Percentiles rank a stretch among this genome's conserved stretches.
phyloP scores from a whole-genome alignment of 176 grass and related monocot genomes.

The Thinopyrum elongatum region DNA sequence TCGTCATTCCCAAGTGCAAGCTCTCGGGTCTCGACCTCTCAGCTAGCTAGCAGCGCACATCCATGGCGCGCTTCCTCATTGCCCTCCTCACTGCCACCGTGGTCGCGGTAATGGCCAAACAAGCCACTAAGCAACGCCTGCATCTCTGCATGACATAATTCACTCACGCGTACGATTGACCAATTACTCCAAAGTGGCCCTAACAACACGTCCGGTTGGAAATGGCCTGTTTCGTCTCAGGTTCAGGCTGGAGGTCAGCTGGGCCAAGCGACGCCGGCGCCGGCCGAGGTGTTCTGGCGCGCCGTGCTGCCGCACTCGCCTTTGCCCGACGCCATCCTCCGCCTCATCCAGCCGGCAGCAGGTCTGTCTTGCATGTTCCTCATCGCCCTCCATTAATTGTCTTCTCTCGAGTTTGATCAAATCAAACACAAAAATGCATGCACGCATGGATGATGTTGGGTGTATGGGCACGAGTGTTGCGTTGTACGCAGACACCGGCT shows the following conservation, averaged over 20 bases:
- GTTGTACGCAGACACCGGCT: not conserved
- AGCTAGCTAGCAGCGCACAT: not conserved
- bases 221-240: not conserved
- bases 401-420: not conserved
- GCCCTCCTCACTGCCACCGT: constrained; percentile 8
- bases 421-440: not conserved
- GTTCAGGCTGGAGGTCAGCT: constrained; percentile 25
- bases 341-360: constrained; percentile 9
- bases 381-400: not conserved
- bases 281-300: constrained; percentile 39
- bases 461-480: too few species aligned
- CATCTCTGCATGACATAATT: not conserved
- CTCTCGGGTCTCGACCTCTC: not conserved
- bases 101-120: not conserved
- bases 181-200: too few species aligned
- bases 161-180: not conserved
- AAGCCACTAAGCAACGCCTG: not conserved
- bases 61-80: constrained; percentile 34
- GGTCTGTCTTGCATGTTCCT: not conserved
- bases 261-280: constrained; percentile 23
- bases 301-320: constrained; percentile 27
- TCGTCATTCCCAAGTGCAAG: not conserved
- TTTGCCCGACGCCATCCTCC: constrained; percentile 34
- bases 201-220: too few species aligned
- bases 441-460: too few species aligned